These are phyloP conservation scores for Fusarium caatingaense DNA, from an alignment of 2,329 filamentous ascomycete genomes.

Conservation along the genomic window DNA sequence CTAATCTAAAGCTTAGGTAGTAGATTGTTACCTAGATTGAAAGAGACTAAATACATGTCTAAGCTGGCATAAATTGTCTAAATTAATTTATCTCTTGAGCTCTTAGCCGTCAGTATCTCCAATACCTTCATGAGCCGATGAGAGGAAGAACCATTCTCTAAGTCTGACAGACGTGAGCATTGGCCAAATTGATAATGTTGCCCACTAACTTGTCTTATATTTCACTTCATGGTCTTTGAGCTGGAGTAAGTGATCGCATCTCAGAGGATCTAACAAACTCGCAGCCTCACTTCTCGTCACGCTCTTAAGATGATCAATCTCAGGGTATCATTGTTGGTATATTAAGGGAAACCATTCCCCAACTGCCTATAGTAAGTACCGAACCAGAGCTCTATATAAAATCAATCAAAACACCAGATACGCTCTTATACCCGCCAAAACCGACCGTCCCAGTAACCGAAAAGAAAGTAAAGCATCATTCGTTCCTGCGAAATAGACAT, in stretches of 20 bases:
- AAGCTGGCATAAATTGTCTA: neutral
- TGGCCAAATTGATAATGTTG: neutral
- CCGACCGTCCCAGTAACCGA: slow-evolving; percentile 24
- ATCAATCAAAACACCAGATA: slow-evolving; percentile 30
- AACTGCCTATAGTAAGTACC: slow-evolving; percentile 33
- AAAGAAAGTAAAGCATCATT: slow-evolving; percentile 33
- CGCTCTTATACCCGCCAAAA: slow-evolving; percentile 29
- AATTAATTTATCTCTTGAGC: neutral
- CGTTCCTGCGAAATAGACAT: slow-evolving; percentile 30
- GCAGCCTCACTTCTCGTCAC: neutral
- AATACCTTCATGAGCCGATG: neutral
- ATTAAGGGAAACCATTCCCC: slow-evolving; percentile 40
- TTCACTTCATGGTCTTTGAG: neutral
- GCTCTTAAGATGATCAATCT: neutral
- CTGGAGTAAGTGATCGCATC: neutral
- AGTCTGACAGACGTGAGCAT: neutral
- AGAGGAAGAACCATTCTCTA: neutral
- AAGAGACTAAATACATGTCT: neutral
- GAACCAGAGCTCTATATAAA: slow-evolving; percentile 39
- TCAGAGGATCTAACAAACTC: neutral
- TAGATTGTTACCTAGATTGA: too few relatives aligned
- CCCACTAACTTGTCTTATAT: neutral
- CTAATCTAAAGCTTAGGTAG: neutral
- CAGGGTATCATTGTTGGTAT: slow-evolving; percentile 49
- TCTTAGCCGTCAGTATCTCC: neutral